Evolutionary conservation across 257 asterid species (phyloP), one percentile per base, ranked within the genome.

Genomic region (Penstemon eatonii): DNA sequence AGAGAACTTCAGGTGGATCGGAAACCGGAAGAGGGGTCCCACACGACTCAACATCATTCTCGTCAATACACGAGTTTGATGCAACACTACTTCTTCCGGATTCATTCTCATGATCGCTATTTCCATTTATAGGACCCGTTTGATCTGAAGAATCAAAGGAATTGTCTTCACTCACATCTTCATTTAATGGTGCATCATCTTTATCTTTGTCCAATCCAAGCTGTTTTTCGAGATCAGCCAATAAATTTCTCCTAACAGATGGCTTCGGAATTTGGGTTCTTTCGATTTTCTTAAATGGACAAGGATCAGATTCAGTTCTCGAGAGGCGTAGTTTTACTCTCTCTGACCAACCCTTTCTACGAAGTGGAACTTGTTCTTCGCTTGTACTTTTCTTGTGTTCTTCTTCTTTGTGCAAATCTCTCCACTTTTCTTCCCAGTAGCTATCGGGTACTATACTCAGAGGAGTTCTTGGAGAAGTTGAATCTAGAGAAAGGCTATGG

Each of bases 341-440:
- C 78, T 85, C 86, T 3, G 96, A 80, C 96, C 92, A 87, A 65
- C 91, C 87, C 73, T 75, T 85, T 68, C 52, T 82, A 40, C 73
- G 71, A n/a, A 57, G 59, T 7, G 82, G 73, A 54, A 72, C 77
- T 68, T 78, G 78, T 54, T 76, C 82, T 54, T 58, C 76, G 4
- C 8, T 56, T 38, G 15, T 12, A 56, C 63, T 72, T 75, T 66
- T 67, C 71, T 83, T 86, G 65, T 56, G 57, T 25, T 25, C 33
- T 78, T 82, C 89, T 78, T 89, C 91, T 71, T 83, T 80, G 80
- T 87, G 89, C 85, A 89, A 36, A 77, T 78, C 90, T 75, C 92
- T 85, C 96, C 98, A 91, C 64, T 86, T 86, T 73, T 89, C 98
- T 77, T 91, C 98, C 98, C 98, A 91, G 80, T 91, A 91, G 84